Percentiles rank a stretch among this genome's conserved stretches.
Conservation (phyloP, 2,329 filamentous ascomycete genomes). For the Sphaerulina vaccinii region DNA sequence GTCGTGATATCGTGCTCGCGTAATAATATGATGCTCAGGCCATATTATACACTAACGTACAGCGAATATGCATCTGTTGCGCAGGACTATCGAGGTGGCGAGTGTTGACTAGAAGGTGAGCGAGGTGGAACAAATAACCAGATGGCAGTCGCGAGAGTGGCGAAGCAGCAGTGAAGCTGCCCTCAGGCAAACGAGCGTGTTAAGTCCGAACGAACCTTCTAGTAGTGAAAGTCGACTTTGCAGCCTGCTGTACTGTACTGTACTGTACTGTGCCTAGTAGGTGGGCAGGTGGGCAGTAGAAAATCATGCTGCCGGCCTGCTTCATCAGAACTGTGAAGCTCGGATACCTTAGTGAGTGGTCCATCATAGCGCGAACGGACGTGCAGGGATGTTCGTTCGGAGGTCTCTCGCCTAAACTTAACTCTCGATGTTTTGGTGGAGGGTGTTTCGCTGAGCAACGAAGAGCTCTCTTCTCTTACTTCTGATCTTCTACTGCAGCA, state of each 20-base stretch:
- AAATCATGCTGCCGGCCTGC: too few relatives aligned
- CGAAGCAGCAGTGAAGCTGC: background rate
- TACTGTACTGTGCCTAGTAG: too few relatives aligned
- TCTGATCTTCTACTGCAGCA: background rate
- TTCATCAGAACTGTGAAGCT: too few relatives aligned
- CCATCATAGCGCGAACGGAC: too few relatives aligned
- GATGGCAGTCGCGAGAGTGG: background rate
- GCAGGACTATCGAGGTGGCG: slow-evolving; percentile 6
- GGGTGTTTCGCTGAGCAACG: background rate
- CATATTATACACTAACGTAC: slow-evolving; percentile 1
- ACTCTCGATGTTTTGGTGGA: background rate
- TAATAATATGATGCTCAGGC: background rate
- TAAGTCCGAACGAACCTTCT: too few relatives aligned
- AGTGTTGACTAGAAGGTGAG: background rate
- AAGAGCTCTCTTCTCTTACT: background rate
- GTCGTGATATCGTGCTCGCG: background rate
- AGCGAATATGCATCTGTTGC: background rate
- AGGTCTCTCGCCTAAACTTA: background rate
- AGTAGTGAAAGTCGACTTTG: too few relatives aligned
- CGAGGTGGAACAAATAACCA: too few relatives aligned
- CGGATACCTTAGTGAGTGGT: too few relatives aligned
- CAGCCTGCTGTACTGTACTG: too few relatives aligned
- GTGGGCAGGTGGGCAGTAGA: too few relatives aligned
- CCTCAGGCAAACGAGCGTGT: too few relatives aligned
- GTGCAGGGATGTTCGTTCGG: too few relatives aligned